These are phyloP conservation scores for Ogataea glucozyma DNA, from an alignment of 805 yeast species.

Conservation along the genomic window DNA sequence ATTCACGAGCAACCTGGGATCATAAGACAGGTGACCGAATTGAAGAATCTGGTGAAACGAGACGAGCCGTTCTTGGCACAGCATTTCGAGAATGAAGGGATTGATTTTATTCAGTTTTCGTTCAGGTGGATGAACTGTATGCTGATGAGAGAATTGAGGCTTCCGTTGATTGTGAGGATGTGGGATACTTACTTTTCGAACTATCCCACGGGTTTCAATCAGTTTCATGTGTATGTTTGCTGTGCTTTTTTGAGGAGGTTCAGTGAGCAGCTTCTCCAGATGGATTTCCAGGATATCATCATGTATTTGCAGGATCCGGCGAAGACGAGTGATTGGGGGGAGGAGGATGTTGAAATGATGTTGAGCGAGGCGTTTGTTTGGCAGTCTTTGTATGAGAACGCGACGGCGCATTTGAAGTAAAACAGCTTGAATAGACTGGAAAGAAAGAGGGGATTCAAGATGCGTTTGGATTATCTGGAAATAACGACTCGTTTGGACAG, in stretches of 20 bases:
- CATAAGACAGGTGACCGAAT: conserved; percentile 80
- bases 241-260: conserved; percentile 94
- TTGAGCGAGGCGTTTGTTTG: conserved; percentile 95
- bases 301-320: conserved; percentile 81
- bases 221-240: conserved; percentile 94
- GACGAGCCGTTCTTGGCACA: conserved; percentile 72
- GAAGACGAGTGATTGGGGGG: conserved; percentile 84
- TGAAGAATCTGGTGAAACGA: conserved; percentile 73
- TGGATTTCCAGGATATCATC: conserved; percentile 94
- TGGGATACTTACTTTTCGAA: conserved; percentile 94
- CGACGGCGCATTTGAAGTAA: conserved; percentile 75
- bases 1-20: conserved; percentile 99
- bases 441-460: too few relatives aligned
- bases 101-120: conserved; percentile 94
- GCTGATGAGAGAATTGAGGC: conserved; percentile 87
- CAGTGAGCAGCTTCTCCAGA: conserved; percentile 70
- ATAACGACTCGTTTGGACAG: background rate
- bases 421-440: too few relatives aligned
- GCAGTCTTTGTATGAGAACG: conserved; percentile 90
- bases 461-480: too few relatives aligned
- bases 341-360: conserved; percentile 86
- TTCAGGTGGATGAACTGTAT: conserved; percentile 99
- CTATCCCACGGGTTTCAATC: conserved; percentile 76
- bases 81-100: conserved; percentile 77
- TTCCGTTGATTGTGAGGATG: conserved; percentile 82